A percentile compares a stretch with the other conserved stretches of the same genome.
Conservation (phyloP, 495 filamentous ascomycete genomes). For the Aspergillus bridgeri region DNA sequence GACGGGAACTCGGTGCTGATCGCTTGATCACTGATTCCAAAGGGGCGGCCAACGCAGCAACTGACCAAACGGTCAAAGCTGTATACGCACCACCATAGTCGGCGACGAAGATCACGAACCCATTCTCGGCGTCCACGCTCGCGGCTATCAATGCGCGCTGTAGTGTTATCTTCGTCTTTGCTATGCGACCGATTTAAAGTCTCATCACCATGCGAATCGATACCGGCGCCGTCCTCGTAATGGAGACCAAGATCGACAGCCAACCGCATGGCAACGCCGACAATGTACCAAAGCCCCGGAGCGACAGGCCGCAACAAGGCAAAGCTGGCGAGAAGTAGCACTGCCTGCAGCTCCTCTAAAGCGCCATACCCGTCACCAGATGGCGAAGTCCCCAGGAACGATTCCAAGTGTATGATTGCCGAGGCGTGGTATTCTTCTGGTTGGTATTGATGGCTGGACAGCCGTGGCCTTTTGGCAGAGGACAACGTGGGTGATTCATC, state of each 20-base stretch:
- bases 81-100: slow-evolving; percentile 97
- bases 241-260: slow-evolving; percentile 91
- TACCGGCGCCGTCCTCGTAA: slow-evolving; percentile 80
- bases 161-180: slow-evolving; percentile 22
- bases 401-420: slow-evolving; percentile 86
- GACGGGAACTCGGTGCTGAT: slow-evolving; percentile 94
- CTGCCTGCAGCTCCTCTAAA: slow-evolving; percentile 88
- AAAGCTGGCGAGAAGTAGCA: slow-evolving; percentile 85
- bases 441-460: slow-evolving; percentile 68
- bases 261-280: slow-evolving; percentile 84
- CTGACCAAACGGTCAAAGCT: slow-evolving; percentile 89
- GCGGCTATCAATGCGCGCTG: slow-evolving; percentile 43
- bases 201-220: slow-evolving; percentile 47
- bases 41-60: slow-evolving; percentile 87
- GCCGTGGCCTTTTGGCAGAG: slow-evolving; percentile 47
- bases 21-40: slow-evolving; percentile 89
- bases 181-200: slow-evolving; percentile 18
- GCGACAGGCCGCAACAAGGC: slow-evolving; percentile 86
- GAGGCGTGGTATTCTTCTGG: slow-evolving; percentile 96
- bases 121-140: slow-evolving; percentile 80
- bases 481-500: slow-evolving; percentile 33
- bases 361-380: slow-evolving; percentile 66
- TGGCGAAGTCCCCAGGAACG: slow-evolving; percentile 69
- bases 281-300: slow-evolving; percentile 94
- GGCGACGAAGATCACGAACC: slow-evolving; percentile 78